These are phyloP conservation scores for Clonostachys rosea DNA, from an alignment of 2,329 filamentous ascomycete species.

Conservation along the genomic window DNA sequence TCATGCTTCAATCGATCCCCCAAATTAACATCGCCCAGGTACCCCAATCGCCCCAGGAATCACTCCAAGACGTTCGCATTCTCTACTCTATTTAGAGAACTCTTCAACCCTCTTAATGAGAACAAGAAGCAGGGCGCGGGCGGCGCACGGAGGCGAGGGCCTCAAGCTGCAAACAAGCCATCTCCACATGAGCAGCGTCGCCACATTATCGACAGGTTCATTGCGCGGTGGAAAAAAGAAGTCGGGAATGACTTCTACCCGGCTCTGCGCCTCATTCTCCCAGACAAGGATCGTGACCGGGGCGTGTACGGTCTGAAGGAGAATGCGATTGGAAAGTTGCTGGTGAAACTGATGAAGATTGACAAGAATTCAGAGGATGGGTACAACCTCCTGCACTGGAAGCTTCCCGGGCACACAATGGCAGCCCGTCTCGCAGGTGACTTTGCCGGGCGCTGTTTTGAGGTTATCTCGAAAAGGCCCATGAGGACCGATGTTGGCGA, in stretches of 20 bases:
- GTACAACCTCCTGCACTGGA: conserved; percentile 85
- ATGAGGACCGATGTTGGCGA: conserved; percentile 69
- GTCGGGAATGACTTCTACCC: conserved; percentile 93
- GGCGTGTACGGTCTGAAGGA: conserved; percentile 95
- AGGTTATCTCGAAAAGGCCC: conserved; percentile 79
- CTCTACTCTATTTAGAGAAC: conserved; percentile 66
- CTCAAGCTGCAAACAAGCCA: conserved; percentile 51
- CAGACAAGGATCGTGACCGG: conserved; percentile 87
- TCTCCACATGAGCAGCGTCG: conserved; percentile 75
- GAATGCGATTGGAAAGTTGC: conserved; percentile 79
- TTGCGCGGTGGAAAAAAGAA: conserved; percentile 79
- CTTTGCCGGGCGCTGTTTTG: conserved; percentile 84
- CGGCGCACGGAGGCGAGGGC: conserved; percentile 53
- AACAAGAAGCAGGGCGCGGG: conserved; percentile 72
- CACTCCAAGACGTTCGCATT: conserved; percentile 76
- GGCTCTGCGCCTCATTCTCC: conserved; percentile 83
- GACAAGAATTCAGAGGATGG: conserved; percentile 87
- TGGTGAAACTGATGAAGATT: conserved; percentile 92
- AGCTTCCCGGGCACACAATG: conserved; percentile 68
- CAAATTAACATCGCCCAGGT: conserved; percentile 46
- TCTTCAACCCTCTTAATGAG: conserved; percentile 79
- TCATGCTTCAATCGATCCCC: not conserved
- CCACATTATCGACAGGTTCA: conserved; percentile 80
- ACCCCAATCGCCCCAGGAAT: conserved; percentile 79
- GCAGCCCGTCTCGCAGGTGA: conserved; percentile 73